A percentile compares a stretch with the other conserved stretches of the same genome.
Evolutionary conservation across 1,284 basidiomycete genomes (phyloP).

Genomic region (Pascua sp.): DNA sequence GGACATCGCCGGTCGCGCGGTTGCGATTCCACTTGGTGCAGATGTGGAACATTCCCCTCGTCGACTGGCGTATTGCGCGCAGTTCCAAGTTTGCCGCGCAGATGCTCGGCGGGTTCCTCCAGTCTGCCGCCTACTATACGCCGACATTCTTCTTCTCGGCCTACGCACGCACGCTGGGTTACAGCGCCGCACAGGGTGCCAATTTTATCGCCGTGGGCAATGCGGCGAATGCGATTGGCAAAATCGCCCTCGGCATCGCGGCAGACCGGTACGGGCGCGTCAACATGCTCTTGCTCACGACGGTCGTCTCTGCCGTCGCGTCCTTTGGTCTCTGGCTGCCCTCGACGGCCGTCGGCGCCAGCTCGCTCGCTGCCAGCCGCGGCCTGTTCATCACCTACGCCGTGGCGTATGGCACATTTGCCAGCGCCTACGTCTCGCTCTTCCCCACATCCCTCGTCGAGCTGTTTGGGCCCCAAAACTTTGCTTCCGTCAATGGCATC

Average conservation of each 20-base stretch:
- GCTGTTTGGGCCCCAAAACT: slow-evolving; percentile 34
- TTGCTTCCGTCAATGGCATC: slow-evolving; percentile 33
- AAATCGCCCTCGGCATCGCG: slow-evolving; percentile 38
- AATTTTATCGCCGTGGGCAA: slow-evolving; percentile 35
- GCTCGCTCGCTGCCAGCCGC: slow-evolving; percentile 10
- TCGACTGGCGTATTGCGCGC: slow-evolving; percentile 30
- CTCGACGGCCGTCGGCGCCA: slow-evolving; percentile 12
- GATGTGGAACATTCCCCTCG: slow-evolving; percentile 23
- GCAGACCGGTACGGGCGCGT: slow-evolving; percentile 43
- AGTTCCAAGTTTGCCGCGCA: slow-evolving; percentile 23
- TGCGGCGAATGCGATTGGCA: slow-evolving; percentile 38
- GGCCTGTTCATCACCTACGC: slow-evolving; percentile 32
- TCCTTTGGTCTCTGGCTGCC: slow-evolving; percentile 35
- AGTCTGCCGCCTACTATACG: slow-evolving; percentile 33
- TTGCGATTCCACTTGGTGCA: neutral
- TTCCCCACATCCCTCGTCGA: slow-evolving; percentile 35
- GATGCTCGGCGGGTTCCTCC: slow-evolving; percentile 19
- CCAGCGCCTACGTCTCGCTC: slow-evolving; percentile 31
- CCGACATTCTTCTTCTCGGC: slow-evolving; percentile 38
- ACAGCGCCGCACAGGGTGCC: slow-evolving; percentile 20
- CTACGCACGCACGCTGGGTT: slow-evolving; percentile 28
- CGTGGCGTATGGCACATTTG: slow-evolving; percentile 27
- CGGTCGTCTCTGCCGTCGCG: slow-evolving; percentile 28
- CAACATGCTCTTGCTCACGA: slow-evolving; percentile 41
- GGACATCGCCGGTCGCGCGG: neutral